A percentile compares a stretch with the other conserved stretches of the same genome.
Conservation (phyloP, 176 grass and related monocot species). For the Triticum dicoccoides region DNA sequence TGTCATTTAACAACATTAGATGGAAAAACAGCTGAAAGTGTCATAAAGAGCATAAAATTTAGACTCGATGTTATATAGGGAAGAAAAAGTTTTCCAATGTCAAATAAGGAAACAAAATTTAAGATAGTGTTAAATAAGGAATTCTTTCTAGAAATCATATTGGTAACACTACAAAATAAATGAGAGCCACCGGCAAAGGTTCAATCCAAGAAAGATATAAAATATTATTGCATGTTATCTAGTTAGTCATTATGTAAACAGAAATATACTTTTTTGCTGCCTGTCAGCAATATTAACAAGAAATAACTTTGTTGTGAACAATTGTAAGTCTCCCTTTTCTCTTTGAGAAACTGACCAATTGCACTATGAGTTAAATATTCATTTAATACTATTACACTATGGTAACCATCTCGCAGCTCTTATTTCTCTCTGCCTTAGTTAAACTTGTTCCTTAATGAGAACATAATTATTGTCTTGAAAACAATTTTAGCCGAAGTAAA, state of each 20-base stretch:
- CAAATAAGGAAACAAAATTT: no score
- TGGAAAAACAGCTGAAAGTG: no score
- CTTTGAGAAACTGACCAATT: not conserved
- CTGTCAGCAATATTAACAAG: not conserved
- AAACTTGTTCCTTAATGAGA: not conserved
- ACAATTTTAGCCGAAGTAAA: slow-evolving; percentile 13
- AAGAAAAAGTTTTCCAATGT: no score
- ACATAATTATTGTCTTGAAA: slow-evolving; percentile 20
- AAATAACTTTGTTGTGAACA: not conserved
- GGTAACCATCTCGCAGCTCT: slow-evolving; percentile 1
- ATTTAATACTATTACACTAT: slow-evolving; percentile 7
- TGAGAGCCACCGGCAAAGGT: not conserved
- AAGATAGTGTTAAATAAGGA: no score
- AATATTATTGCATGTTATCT: not conserved
- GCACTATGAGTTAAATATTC: not conserved
- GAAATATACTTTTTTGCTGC: not conserved
- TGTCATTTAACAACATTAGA: no score
- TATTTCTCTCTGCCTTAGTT: not conserved
- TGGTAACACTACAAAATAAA: slow-evolving; percentile 4
- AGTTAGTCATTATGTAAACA: not conserved
- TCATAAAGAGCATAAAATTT: no score
- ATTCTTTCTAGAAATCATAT: not conserved
- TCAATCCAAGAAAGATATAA: not conserved
- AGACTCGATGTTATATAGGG: no score
- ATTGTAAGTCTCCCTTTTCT: not conserved